Evolutionary conservation across 1,284 basidiomycete species (phyloP), one percentile per base, ranked within the genome.

Genomic region (Malassezia pachydermatis): DNA sequence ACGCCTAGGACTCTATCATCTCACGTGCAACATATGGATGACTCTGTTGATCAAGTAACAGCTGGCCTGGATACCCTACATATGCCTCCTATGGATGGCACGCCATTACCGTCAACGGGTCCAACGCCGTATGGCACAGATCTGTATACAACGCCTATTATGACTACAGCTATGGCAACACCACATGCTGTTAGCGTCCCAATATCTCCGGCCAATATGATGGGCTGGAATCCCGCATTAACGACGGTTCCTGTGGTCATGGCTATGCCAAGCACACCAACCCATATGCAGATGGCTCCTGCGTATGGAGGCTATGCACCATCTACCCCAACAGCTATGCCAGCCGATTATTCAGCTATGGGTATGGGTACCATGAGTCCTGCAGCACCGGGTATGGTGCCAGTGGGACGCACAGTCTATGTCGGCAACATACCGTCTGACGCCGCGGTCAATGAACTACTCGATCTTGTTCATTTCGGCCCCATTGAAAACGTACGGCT

Each of bases 381-480:
- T 5, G 23, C 45, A 5, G 35, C 41, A 24, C 50, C 51, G 11
- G 25, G 29, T 10, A 55, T 57, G 40, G 58, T 54, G 41, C 60
- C 60, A 6, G 51, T 62, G 28, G 61, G 59, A 23, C 84, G 92
- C 50, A 98, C 94, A 0, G 90, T 98, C 41, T 98, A 96, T 73
- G 84, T 98, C 51, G 94, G 92, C 59, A 95, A 94, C 74, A 79
- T 98, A 34, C 92, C 92, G 13, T 78, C 85, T n/a, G 88, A 88
- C 19, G 90, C 92, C 0, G 90, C 88, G 5, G 89, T 95, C 50
- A 90, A 96, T 70, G 92, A 98, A 73, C 81, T 98, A 22, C 83
- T 96, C 66, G 95, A 89, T 73, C 83, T 95, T 55, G 92, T 98
- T 58, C 88, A 94, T 65, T 96, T 95, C 72, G 94, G 92, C 5